Percentiles rank a stretch among this genome's conserved stretches.
These are phyloP conservation scores for Dothidotthia symphoricarpi DNA, from an alignment of 2,329 filamentous ascomycete genomes.

Conservation along the genomic window DNA sequence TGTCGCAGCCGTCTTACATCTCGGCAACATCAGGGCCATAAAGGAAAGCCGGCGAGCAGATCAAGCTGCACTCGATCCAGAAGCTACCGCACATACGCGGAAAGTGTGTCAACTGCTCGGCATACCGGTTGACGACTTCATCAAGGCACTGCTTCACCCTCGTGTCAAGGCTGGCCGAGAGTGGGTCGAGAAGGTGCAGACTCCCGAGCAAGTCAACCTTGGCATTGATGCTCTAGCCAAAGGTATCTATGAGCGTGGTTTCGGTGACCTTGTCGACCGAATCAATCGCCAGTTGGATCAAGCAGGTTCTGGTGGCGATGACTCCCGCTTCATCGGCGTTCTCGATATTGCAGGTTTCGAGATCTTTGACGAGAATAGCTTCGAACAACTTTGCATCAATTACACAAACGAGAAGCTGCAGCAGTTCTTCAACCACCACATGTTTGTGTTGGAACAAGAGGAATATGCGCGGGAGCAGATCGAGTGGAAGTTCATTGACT, in stretches of 20 bases:
- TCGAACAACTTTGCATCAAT: conserved; percentile 99
- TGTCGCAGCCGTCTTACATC: conserved; percentile 84
- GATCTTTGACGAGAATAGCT: conserved; percentile 98
- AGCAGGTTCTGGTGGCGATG: conserved; percentile 77
- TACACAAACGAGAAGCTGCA: conserved; percentile 99
- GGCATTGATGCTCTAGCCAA: conserved; percentile 89
- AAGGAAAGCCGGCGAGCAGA: conserved; percentile 90
- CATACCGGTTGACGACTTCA: conserved; percentile 78
- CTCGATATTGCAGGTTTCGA: conserved; percentile 99
- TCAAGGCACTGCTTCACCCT: conserved; percentile 85
- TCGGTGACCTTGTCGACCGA: conserved; percentile 84
- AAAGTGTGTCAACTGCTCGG: conserved; percentile 82
- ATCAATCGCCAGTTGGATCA: conserved; percentile 92
- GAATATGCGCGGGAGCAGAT: conserved; percentile 97
- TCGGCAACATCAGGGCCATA: conserved; percentile 85
- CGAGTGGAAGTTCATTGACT: conserved; percentile 99
- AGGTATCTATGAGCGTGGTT: conserved; percentile 95
- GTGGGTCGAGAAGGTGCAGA: conserved; percentile 98
- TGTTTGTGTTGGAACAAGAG: conserved; percentile 98
- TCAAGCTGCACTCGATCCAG: conserved; percentile 77
- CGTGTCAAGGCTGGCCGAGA: conserved; percentile 93
- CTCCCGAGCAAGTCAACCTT: conserved; percentile 90
- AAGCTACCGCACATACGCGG: conserved; percentile 71
- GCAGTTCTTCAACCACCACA: conserved; percentile 99
- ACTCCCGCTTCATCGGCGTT: conserved; percentile 94